Evolutionary conservation across 345 rosid species (phyloP), one percentile per base, ranked within the genome.

Genomic region (Odontarrhena argentea): DNA sequence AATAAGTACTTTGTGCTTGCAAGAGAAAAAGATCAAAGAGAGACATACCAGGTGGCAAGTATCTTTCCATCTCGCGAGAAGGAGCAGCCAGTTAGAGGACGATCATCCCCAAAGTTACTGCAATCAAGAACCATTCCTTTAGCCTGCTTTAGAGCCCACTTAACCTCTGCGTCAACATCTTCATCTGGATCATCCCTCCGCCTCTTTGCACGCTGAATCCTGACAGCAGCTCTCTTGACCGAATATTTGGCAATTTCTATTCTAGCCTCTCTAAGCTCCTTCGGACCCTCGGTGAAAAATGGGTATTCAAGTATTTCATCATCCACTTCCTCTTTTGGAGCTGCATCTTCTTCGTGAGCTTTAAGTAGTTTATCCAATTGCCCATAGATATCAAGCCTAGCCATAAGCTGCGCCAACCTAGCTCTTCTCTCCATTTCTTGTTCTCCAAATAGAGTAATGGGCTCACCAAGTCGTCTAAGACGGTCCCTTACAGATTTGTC

Each of bases 371-470:
- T 95, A 74, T 87, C 97, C 68, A 88, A 74, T 61, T 95, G 89
- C 36, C 94, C 97, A 46, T 82, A 92, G 1, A 88, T 67, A 74
- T 91, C 97, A 60, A 91, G 80, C 83, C 81, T 86, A 6, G 85
- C 96, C 99, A 94, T 83, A 66, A 91, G 83, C 85, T 77, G 84
- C 37, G 93, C 78, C 81, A 94, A 59, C 73, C 97, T 85, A 62
- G 93, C 96, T 25, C 96, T 82, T 62, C 99, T 88, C 79, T 94
- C 97, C 99, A 94, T 94, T 76, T 91, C 97, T 56, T 85, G 71
- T 73, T 94, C 99, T 69, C 99, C 99, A 70, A 94, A 94, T 25
- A 89, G 83, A 11, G 99, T 94, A 62, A 94, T 82, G 18, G 99
- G 96, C 69, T 91, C 97, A 54, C 90, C 96, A 9, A 88, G 92